Base-by-base conservation (phyloP, 2,329 filamentous ascomycete species). In the Tolypocladium ovalisporum region DNA sequence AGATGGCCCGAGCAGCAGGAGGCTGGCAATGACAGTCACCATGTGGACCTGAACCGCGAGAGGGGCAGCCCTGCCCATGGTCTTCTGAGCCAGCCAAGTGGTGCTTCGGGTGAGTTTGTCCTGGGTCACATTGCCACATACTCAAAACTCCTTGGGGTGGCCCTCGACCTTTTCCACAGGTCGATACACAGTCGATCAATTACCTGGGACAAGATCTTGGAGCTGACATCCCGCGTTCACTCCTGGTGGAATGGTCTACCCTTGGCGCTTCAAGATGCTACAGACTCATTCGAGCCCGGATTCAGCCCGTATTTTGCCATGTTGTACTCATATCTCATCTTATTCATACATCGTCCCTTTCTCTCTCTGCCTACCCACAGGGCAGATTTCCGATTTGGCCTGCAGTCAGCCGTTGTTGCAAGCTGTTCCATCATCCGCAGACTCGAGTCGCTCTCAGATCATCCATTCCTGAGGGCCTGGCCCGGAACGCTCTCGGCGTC, bases 401-500 rank as follows among this genome's bases (percentile, higher is more conserved):
- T 49, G 27, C 44, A 49, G 44, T 49, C 44, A 27, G 44, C 44
- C 17, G 44, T 49, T 27, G 17, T 49, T 19, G 44, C 44, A 49
- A 49, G 44, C 17, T 49, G 44, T n/a, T 29, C 27, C 17, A 49
- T 49, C 27, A 5, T 49, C 5, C 44, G 27, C 44, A 49, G 13
- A 5, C 44, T 49, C 15, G 3, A 27, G 32, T 17, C 15, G 27
- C 27, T 49, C 27, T 49, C 27, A n/a, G 44, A 49, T n/a, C 44
- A 49, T 12, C 58, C 59, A 59, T 2, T 54, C 62, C n/a, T 62
- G 59, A 52, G 68, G 63, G 69, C 68, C 61, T 73, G 70, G 71
- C 71, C 71, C 0, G 68, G 69, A 0, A 67, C 67, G 13, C 61
- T 73, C 32, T 70, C 71, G 0, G 67, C 69, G 1, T 61, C 64